Evolutionary conservation across 495 filamentous ascomycete species (phyloP).

Genomic region (Penicillium canescens): DNA sequence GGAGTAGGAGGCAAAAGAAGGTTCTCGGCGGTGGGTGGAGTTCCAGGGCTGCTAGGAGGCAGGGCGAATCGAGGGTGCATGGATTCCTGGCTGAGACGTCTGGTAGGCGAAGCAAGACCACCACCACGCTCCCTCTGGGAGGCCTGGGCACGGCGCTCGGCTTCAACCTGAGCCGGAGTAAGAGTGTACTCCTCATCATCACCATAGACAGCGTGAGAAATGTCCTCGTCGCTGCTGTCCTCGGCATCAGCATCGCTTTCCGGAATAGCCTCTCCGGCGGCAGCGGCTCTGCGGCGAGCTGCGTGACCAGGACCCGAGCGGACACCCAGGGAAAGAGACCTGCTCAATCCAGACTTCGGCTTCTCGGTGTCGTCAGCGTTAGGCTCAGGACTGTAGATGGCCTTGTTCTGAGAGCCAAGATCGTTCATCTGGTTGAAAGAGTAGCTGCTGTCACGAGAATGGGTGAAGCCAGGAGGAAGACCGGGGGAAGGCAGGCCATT

Average conservation of each 20-base stretch:
- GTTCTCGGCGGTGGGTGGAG: conserved; percentile 35
- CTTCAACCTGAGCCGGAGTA: conserved; percentile 40
- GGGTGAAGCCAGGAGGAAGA: conserved; percentile 27
- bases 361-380: conserved; percentile 35
- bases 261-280: neutral
- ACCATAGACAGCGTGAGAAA: conserved; percentile 36
- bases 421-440: conserved; percentile 45
- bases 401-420: conserved; percentile 46
- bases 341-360: conserved; percentile 37
- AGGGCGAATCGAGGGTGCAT: conserved; percentile 18
- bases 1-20: conserved; percentile 32
- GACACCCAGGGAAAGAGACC: conserved; percentile 46
- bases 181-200: conserved; percentile 47
- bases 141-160: conserved; percentile 32
- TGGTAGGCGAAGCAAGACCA: conserved; percentile 3
- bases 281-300: conserved; percentile 20
- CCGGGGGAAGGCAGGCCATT: conserved; percentile 45
- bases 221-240: conserved; percentile 45
- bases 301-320: conserved; percentile 46
- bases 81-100: conserved; percentile 35
- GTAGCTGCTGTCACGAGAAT: conserved; percentile 26
- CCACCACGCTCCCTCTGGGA: conserved; percentile 14
- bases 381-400: conserved; percentile 44
- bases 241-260: conserved; percentile 23
- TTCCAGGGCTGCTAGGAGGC: conserved; percentile 27